Evolutionary conservation across 371 early-diverging fungal species (phyloP), one percentile per base, ranked within the genome.

Genomic region (Syncephalastrum monosporum): DNA sequence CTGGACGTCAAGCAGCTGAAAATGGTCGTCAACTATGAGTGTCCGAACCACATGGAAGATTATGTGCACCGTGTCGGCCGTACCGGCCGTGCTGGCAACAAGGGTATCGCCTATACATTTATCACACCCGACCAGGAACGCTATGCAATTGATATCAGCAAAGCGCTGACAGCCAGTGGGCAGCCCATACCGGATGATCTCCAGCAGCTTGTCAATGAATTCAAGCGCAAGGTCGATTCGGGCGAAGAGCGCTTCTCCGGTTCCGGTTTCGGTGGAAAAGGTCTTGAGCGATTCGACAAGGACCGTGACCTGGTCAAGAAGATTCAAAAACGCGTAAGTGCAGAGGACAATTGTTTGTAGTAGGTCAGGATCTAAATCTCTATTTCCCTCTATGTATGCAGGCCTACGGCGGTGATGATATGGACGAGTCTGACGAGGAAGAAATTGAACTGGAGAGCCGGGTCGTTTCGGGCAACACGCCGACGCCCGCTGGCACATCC

Each of bases 21-120:
- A 41, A 70, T 96, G 12, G 99, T 99, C 1, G 84, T 99, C 55
- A 99, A 99, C 65, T 99, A 92, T 63, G 99, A 99, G 59, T 93
- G 96, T 61, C 99, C 99, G 4, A 96, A 99, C 71, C 96, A 96
- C 64, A 88, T 94, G 87, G 99, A 99, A 70, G 98, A 98, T 62
- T 94, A 96, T 67, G 94, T 99, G 3, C 99, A 99, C 74, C 93
- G 99, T 49, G 95, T 97, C 4, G 99, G 99, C 4, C 86, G 99
- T 48, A 99, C 99, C 3, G 99, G 99, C 47, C 90, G 99, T 48
- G 99, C 98, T 0, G 98, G 98, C 50, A 92, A 93, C 70, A 96
- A 94, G 70, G 99, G 99, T 49, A 91, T 91, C 1, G 97, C 99
- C 0, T 94, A 91, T 64, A 97, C 98, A 0, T 97, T 98, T 61